Evolutionary conservation across 164 flowering plant genomes (phyloP).

Genomic region (Chimonanthus praecox): DNA sequence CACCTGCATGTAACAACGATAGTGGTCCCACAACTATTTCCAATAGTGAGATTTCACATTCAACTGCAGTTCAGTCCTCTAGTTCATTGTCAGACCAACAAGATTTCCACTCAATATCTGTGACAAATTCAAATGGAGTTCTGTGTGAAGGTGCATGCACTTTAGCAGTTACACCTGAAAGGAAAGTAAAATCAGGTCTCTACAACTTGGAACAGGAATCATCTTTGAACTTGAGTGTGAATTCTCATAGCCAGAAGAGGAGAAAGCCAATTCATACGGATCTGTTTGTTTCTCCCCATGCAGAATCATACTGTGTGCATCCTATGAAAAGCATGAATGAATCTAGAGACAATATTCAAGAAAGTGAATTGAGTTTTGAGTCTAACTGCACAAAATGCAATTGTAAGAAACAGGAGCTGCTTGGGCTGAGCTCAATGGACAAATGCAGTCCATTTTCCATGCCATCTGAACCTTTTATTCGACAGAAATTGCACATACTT

Average conservation of each 20-base stretch:
- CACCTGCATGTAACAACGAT: slow-evolving; percentile 13
- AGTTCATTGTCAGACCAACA: slow-evolving; percentile 31
- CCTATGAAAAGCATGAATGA: slow-evolving; percentile 13
- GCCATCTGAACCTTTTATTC: slow-evolving; percentile 25
- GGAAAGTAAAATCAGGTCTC: slow-evolving; percentile 9
- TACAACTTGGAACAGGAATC: slow-evolving; percentile 43
- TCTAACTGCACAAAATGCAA: slow-evolving; percentile 10
- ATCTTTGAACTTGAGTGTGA: slow-evolving; percentile 55
- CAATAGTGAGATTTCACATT: slow-evolving; percentile 34
- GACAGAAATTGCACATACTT: slow-evolving; percentile 41
- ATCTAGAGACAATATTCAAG: slow-evolving; percentile 16
- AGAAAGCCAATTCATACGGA: slow-evolving; percentile 32
- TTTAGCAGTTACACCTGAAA: slow-evolving; percentile 48
- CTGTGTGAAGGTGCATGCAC: slow-evolving; percentile 18
- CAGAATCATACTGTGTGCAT: slow-evolving; percentile 16
- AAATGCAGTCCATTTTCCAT: slow-evolving; percentile 5
- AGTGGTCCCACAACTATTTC: slow-evolving; percentile 25
- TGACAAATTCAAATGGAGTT: slow-evolving; percentile 15
- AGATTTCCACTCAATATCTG: slow-evolving; percentile 19
- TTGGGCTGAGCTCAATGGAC: slow-evolving; percentile 6
- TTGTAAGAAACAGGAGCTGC: slow-evolving; percentile 14
- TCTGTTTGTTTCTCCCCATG: slow-evolving; percentile 14
- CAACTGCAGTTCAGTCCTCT: slow-evolving; percentile 29
- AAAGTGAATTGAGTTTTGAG: slow-evolving; percentile 26
- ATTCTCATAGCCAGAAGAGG: slow-evolving; percentile 61